Base-by-base conservation (phyloP, 768 basidiomycete species). In the Pisolithus orientalis region DNA sequence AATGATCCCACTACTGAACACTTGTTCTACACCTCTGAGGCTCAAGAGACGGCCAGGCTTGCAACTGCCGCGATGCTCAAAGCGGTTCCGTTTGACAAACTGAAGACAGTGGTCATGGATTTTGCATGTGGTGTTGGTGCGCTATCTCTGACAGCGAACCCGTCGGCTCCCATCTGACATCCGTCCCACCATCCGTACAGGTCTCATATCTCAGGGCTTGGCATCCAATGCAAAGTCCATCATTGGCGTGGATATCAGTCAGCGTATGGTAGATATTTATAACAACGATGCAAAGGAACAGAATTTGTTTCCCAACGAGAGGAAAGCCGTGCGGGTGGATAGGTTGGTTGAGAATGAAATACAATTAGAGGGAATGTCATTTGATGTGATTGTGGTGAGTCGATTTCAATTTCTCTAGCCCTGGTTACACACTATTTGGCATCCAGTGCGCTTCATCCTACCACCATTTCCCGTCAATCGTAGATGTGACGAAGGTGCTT, bases 211-310 rank as follows among this genome's bases (percentile, higher is more conserved):
- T 0, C 72, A 77, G 53, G 73, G 79, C 45, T 72, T 87, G 10
- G 77, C 77, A 0, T 72, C 80, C 2, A 66, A 82, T 56, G 75
- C 75, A 42, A 82, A 79, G 60, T 71, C 72, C 13, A 75, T 87
- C 50, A 66, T 86, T 6, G 87, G 85, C 9, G 79, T 85, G 11
- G 87, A 88, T 61, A 83, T 86, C 59, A 85, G 80, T 65, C 78
- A 80, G 55, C 75, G 67, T 1, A 75, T 80, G 69, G 82, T 87
- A 7, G 79, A 84, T 50, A 62, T 73, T 13, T 88, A 78, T 71
- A 85, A 85, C 62, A 54, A 64, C 39, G 71, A 72, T 4, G 78
- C 79, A 5, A 49, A 53, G 14, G 77, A 81, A 47, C 80, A 85
- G 56, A 83, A 84, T 6, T 75, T 85, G 28, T 57, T 73, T 6